A percentile compares a stretch with the other conserved stretches of the same genome.
phyloP scores from a whole-genome alignment of 345 rosid genomes.

The Punica granatum region DNA sequence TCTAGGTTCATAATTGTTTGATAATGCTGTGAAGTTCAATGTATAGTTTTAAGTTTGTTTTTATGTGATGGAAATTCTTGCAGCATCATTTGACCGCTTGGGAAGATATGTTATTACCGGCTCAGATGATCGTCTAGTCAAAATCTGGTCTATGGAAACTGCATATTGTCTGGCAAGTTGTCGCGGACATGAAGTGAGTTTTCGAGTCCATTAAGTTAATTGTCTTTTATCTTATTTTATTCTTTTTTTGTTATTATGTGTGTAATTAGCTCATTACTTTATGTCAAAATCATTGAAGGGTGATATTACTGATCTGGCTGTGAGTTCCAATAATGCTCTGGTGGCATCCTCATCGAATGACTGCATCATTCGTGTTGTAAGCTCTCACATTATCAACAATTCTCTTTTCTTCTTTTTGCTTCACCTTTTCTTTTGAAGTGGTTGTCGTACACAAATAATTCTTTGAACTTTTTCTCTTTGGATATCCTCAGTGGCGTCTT shows the following conservation, averaged over 20 bases:
- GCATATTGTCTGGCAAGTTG: constrained; percentile 98
- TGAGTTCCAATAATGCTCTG: constrained; percentile 83
- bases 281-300: constrained; percentile 48
- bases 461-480: constrained; percentile 17
- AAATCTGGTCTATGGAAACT: constrained; percentile 99
- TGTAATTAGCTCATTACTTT: constrained; percentile 4
- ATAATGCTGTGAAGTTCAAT: neutral
- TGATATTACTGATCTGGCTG: constrained; percentile 98
- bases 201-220: constrained; percentile 8
- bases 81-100: constrained; percentile 90
- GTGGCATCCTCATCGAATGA: constrained; percentile 98
- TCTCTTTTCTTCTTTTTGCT: neutral
- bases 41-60: constrained; percentile 3
- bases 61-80: constrained; percentile 28
- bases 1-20: neutral
- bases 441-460: neutral
- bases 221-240: too few relatives aligned
- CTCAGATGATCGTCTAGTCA: constrained; percentile 97
- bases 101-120: constrained; percentile 98
- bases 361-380: constrained; percentile 89
- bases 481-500: constrained; percentile 79
- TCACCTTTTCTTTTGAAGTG: neutral
- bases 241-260: neutral
- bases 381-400: constrained; percentile 19
- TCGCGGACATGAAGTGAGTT: constrained; percentile 98